phyloP scores from a whole-genome alignment of 352 stramenopile genomes.

The Globisporangium acanthophoron region DNA sequence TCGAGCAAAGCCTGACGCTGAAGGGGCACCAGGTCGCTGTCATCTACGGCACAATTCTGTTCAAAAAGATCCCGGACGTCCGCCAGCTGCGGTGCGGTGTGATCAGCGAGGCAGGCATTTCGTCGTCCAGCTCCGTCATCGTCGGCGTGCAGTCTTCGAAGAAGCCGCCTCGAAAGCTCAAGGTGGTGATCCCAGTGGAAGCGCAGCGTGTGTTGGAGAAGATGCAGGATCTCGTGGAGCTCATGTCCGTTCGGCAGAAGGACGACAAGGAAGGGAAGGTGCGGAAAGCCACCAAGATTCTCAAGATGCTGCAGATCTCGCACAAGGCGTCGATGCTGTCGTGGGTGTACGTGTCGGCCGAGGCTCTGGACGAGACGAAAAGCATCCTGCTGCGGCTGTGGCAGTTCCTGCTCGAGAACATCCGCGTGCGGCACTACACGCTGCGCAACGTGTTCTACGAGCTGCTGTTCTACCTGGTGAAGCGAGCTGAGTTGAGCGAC shows the following conservation, averaged over 20 bases:
- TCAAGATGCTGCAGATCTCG: constrained; percentile 87
- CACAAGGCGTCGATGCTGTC: constrained; percentile 89
- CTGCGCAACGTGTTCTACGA: constrained; percentile 89
- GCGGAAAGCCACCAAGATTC: constrained; percentile 86
- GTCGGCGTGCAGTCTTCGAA: constrained; percentile 57
- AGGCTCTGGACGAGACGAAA: constrained; percentile 85
- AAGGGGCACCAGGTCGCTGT: constrained; percentile 86
- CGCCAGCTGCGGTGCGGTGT: constrained; percentile 81
- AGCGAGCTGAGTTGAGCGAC: constrained; percentile 82
- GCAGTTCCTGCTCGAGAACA: constrained; percentile 88
- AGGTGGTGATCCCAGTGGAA: constrained; percentile 81
- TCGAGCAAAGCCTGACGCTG: constrained; percentile 83
- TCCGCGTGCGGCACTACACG: constrained; percentile 87
- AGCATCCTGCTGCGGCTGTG: constrained; percentile 79
- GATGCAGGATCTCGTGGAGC: constrained; percentile 83
- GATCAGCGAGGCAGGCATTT: constrained; percentile 86
- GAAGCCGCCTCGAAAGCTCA: constrained; percentile 58
- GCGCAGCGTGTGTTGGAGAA: constrained; percentile 86
- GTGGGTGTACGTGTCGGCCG: constrained; percentile 80
- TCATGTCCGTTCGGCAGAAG: constrained; percentile 85
- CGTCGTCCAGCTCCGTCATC: constrained; percentile 84
- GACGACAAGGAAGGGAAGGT: constrained; percentile 89
- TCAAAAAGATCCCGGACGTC: constrained; percentile 87
- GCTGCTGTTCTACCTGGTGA: constrained; percentile 85
- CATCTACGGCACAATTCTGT: constrained; percentile 84